phyloP scores from a whole-genome alignment of 176 grass and related monocot species.

The Triticum turgidum region DNA sequence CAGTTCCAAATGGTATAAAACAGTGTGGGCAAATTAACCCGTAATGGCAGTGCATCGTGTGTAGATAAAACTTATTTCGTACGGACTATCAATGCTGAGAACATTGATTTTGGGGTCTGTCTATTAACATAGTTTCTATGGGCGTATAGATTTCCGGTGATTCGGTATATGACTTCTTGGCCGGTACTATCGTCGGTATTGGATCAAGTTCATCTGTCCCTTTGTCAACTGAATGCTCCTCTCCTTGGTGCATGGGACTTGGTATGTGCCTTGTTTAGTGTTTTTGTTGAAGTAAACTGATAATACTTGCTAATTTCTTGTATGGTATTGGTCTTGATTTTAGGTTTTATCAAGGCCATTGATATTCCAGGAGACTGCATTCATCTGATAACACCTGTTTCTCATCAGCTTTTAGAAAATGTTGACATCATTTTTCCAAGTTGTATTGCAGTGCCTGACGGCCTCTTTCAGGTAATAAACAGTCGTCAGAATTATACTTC shows the following conservation, averaged over 20 bases:
- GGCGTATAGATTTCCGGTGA: constrained; percentile 28
- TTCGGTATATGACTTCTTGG: constrained; percentile 35
- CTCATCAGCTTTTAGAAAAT: constrained; percentile 27
- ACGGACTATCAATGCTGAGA: neutral
- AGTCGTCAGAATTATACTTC: neutral
- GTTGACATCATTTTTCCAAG: constrained; percentile 35
- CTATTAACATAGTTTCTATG: neutral
- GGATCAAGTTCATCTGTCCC: constrained; percentile 39
- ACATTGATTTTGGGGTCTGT: neutral
- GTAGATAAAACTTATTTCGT: neutral
- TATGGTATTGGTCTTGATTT: constrained; percentile 19
- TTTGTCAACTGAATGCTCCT: constrained; percentile 35
- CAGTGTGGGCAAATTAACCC: neutral
- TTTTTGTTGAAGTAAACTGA: neutral
- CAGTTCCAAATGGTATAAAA: neutral
- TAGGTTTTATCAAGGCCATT: constrained; percentile 49
- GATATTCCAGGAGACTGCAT: constrained; percentile 32
- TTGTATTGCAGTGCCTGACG: constrained; percentile 36
- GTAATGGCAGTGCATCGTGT: neutral
- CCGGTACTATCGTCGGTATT: constrained; percentile 55
- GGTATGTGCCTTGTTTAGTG: constrained; percentile 25
- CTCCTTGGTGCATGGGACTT: constrained; percentile 63
- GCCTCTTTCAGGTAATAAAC: constrained; percentile 43
- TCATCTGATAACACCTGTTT: constrained; percentile 48
- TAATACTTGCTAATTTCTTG: neutral